Evolutionary conservation across 2,329 filamentous ascomycete genomes (phyloP).

Genomic region (Colletotrichum neosansevieriae): DNA sequence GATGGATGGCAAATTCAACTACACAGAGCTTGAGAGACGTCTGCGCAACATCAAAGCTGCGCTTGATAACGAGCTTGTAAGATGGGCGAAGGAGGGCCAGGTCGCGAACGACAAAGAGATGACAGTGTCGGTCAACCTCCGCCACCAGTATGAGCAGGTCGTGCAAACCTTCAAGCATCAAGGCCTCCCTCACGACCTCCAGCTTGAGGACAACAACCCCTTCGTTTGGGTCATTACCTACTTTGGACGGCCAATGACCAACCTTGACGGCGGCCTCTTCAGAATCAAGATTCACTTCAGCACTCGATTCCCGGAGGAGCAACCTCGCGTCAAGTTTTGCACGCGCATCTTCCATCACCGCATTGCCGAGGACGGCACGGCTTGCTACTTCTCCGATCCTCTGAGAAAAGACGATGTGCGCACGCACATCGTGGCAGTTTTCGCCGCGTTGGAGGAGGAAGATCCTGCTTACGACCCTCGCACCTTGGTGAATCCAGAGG

Average conservation of each 20-base stretch:
- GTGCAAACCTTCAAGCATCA: constrained; percentile 78
- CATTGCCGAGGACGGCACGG: constrained; percentile 81
- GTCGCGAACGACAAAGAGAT: constrained; percentile 72
- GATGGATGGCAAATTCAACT: constrained; percentile 91
- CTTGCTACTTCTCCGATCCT: constrained; percentile 81
- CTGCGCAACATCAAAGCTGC: constrained; percentile 76
- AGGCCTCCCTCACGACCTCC: constrained; percentile 79
- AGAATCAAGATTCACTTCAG: constrained; percentile 84
- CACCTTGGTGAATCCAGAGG: constrained; percentile 87
- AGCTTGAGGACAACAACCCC: constrained; percentile 83
- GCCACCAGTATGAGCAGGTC: constrained; percentile 87
- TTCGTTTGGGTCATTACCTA: constrained; percentile 92
- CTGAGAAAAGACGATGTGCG: constrained; percentile 79
- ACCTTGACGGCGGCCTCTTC: constrained; percentile 92
- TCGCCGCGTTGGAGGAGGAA: constrained; percentile 87
- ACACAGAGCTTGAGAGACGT: constrained; percentile 77
- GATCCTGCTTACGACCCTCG: constrained; percentile 90
- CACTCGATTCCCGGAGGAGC: constrained; percentile 86
- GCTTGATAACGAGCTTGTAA: constrained; percentile 77
- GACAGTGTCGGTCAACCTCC: constrained; percentile 83
- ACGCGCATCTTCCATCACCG: constrained; percentile 90
- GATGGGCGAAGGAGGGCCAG: constrained; percentile 79
- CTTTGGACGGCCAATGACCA: constrained; percentile 92
- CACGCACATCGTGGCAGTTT: constrained; percentile 86
- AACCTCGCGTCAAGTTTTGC: constrained; percentile 85